These are phyloP conservation scores for Eutrema heterophyllum DNA, from an alignment of 345 rosid genomes.

Conservation along the genomic window DNA sequence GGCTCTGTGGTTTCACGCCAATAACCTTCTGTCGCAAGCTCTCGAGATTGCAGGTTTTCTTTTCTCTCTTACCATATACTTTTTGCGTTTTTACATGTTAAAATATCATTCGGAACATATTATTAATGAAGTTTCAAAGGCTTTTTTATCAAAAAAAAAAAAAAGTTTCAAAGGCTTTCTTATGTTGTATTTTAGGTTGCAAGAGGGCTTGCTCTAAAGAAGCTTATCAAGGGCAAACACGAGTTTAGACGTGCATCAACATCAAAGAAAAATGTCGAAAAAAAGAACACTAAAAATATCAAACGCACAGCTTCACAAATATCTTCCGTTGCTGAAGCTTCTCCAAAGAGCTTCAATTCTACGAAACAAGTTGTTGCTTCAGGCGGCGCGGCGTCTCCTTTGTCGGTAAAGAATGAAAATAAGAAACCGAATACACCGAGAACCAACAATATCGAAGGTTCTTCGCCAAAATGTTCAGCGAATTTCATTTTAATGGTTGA, in stretches of 20 bases:
- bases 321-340: slow-evolving; percentile 6
- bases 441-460: neutral
- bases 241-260: slow-evolving; percentile 11
- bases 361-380: slow-evolving; percentile 22
- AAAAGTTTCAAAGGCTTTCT: too few species aligned
- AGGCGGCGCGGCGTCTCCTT: slow-evolving; percentile 6
- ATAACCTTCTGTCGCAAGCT: slow-evolving; percentile 38
- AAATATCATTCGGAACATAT: neutral
- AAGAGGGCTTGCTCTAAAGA: slow-evolving; percentile 20
- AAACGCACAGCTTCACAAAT: slow-evolving; percentile 12
- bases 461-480: slow-evolving; percentile 29
- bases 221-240: slow-evolving; percentile 20
- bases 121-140: neutral
- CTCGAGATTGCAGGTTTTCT: slow-evolving; percentile 42
- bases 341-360: slow-evolving; percentile 23
- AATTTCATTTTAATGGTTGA: slow-evolving; percentile 54
- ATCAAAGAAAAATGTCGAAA: slow-evolving; percentile 17
- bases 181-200: slow-evolving; percentile 2
- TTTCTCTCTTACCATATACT: neutral
- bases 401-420: neutral
- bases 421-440: slow-evolving; percentile 19
- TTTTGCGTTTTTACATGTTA: neutral
- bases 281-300: slow-evolving; percentile 7
- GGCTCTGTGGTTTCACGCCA: slow-evolving; percentile 44
- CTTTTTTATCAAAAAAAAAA: too few species aligned